These are phyloP conservation scores for Coemansia sp. DNA, from an alignment of 192 early-diverging fungal species.

Conservation along the genomic window DNA sequence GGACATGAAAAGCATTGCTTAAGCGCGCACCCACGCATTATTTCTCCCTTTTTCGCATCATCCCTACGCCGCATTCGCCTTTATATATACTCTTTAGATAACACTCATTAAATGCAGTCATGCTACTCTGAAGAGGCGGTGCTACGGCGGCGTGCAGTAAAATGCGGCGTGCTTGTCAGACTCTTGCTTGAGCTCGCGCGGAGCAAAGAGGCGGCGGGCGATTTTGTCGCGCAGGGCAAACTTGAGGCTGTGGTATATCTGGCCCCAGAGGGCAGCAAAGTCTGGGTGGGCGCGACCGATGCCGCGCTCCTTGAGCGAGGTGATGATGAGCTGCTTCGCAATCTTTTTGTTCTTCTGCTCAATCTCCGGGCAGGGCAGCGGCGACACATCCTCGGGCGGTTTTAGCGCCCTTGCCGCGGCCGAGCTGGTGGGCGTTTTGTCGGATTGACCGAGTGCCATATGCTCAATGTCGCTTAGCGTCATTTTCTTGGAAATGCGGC, in stretches of 20 bases:
- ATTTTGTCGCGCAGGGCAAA: conserved; percentile 43
- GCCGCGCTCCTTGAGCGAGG: conserved; percentile 44
- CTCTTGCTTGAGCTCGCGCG: conserved; percentile 33
- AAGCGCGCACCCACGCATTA: background rate
- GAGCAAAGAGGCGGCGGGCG: conserved; percentile 13
- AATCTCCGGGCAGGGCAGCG: conserved; percentile 4
- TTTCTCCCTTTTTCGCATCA: background rate
- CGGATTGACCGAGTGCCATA: conserved; percentile 5
- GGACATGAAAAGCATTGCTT: conserved; percentile 1
- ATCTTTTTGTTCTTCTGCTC: conserved; percentile 42
- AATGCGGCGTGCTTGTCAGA: conserved; percentile 43
- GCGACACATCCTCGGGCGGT: background rate
- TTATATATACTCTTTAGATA: background rate
- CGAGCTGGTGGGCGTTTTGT: background rate
- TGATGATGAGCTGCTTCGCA: conserved; percentile 50
- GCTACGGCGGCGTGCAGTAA: conserved; percentile 19
- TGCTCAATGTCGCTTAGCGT: conserved; percentile 46
- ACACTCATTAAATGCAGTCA: too few species aligned
- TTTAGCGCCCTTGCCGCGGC: background rate
- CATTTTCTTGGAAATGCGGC: conserved; percentile 19
- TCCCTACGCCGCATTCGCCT: background rate
- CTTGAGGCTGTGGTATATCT: conserved; percentile 52
- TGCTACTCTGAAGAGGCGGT: background rate
- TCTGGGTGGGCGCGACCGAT: conserved; percentile 35
- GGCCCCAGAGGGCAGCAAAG: conserved; percentile 50